These are phyloP conservation scores for Lactifluus volemus DNA, from an alignment of 768 basidiomycete species.

Conservation along the genomic window DNA sequence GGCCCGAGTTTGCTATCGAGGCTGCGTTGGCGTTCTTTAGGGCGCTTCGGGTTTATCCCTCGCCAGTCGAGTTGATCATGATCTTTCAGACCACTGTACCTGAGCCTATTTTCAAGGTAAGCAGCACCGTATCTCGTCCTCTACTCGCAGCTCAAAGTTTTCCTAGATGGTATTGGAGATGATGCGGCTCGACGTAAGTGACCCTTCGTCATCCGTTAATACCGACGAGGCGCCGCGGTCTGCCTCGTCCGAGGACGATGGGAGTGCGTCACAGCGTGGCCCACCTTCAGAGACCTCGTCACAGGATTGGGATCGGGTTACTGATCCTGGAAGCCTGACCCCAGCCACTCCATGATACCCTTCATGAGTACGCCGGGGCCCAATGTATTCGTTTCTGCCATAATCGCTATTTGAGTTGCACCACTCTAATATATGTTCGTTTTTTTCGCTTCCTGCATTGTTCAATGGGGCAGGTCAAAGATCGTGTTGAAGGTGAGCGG, in stretches of 20 bases:
- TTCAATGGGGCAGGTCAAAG: slow-evolving; percentile 43
- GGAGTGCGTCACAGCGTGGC: slow-evolving; percentile 48
- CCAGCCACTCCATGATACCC: slow-evolving; percentile 31
- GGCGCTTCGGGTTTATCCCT: slow-evolving; percentile 89
- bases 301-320: slow-evolving; percentile 85
- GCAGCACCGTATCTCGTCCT: slow-evolving; percentile 11
- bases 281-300: slow-evolving; percentile 84
- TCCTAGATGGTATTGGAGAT: slow-evolving; percentile 68
- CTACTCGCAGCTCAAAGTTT: slow-evolving; percentile 1
- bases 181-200: slow-evolving; percentile 85
- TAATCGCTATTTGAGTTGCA: slow-evolving; percentile 23
- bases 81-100: slow-evolving; percentile 93
- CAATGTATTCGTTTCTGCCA: slow-evolving; percentile 14
- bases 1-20: slow-evolving; percentile 65
- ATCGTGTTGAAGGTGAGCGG: slow-evolving; percentile 67
- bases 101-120: slow-evolving; percentile 67
- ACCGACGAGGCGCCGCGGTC: slow-evolving; percentile 26
- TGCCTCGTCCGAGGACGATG: slow-evolving; percentile 40
- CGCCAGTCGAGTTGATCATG: slow-evolving; percentile 87
- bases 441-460: slow-evolving; percentile 26
- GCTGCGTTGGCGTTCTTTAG: slow-evolving; percentile 90
- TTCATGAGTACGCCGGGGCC: slow-evolving; percentile 10
- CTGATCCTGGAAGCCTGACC: slow-evolving; percentile 57
- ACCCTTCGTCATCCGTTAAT: slow-evolving; percentile 34
- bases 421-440: slow-evolving; percentile 52